Conservation (phyloP, 352 stramenopile genomes). For the Globisporangium acanthophoron region DNA sequence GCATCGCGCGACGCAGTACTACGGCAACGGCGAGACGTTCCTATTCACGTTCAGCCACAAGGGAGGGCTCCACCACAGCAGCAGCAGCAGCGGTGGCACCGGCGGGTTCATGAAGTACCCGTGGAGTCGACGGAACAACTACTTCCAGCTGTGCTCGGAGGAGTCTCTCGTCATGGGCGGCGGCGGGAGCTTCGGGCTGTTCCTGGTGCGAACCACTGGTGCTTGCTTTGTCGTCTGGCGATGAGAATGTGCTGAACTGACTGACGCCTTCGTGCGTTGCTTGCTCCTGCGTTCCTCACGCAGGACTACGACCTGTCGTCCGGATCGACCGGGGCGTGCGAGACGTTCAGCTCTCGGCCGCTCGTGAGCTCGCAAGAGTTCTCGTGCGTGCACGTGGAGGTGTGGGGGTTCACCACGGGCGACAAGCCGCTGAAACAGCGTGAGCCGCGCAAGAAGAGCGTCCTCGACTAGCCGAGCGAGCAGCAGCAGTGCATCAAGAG, state of each 20-base stretch:
- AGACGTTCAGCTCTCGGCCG: constrained; percentile 83
- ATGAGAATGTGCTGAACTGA: too few species aligned
- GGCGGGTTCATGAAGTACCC: constrained; percentile 68
- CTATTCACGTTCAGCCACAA: constrained; percentile 78
- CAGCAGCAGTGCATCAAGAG: background rate
- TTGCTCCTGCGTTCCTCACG: constrained; percentile 4
- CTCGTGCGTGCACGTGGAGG: constrained; percentile 69
- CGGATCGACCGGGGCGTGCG: constrained; percentile 79
- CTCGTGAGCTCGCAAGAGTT: constrained; percentile 80
- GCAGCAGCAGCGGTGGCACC: background rate
- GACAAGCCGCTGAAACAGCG: constrained; percentile 34
- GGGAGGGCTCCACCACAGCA: constrained; percentile 4
- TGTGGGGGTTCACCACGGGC: constrained; percentile 79
- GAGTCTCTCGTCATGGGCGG: constrained; percentile 89
- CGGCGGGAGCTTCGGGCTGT: constrained; percentile 86
- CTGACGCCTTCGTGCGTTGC: background rate
- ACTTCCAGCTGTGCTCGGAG: constrained; percentile 89
- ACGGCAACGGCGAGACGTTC: constrained; percentile 84
- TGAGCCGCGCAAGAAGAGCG: constrained; percentile 51
- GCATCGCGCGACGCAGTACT: constrained; percentile 81
- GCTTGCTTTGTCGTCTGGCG: background rate
- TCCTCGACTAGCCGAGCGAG: constrained; percentile 42
- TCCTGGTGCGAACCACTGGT: constrained; percentile 44
- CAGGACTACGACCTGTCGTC: constrained; percentile 82
- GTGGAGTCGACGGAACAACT: constrained; percentile 88